Percentiles rank a stretch among this genome's conserved stretches.
phyloP scores from a whole-genome alignment of 306 rosid species.

The Cicer bijugum region DNA sequence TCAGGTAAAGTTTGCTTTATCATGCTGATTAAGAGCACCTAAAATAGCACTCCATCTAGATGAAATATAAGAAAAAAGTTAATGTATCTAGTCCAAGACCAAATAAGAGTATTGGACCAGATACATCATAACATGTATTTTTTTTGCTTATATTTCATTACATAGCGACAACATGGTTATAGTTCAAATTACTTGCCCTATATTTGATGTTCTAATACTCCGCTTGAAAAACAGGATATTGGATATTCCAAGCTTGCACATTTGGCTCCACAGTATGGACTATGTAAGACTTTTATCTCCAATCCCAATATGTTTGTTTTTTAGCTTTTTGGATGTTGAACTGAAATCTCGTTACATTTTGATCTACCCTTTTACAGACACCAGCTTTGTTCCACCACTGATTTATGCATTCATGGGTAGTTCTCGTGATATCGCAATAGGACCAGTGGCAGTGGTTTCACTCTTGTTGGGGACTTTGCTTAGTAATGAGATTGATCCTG shows the following conservation, averaged over 20 bases:
- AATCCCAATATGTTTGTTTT: not conserved
- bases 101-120: too few relatives aligned
- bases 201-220: slow-evolving; percentile 44
- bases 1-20: slow-evolving; percentile 64
- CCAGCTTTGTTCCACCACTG: slow-evolving; percentile 95
- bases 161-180: not conserved
- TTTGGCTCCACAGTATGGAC: slow-evolving; percentile 86
- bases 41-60: not conserved
- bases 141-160: too few relatives aligned
- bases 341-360: slow-evolving; percentile 39
- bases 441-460: slow-evolving; percentile 97
- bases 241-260: slow-evolving; percentile 90
- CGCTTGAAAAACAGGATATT: slow-evolving; percentile 70
- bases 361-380: slow-evolving; percentile 56
- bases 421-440: slow-evolving; percentile 95
- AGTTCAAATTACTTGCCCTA: not conserved
- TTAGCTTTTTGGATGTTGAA: slow-evolving; percentile 29
- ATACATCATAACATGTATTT: too few relatives aligned
- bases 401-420: slow-evolving; percentile 95
- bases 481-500: slow-evolving; percentile 65
- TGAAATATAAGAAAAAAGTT: too few relatives aligned
- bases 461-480: slow-evolving; percentile 87
- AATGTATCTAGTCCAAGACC: too few relatives aligned
- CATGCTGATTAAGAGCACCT: slow-evolving; percentile 7
- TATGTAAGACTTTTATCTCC: slow-evolving; percentile 64